A percentile compares a stretch with the other conserved stretches of the same genome.
phyloP scores from a whole-genome alignment of 192 early-diverging fungal genomes.

The Coemansia sp. region DNA sequence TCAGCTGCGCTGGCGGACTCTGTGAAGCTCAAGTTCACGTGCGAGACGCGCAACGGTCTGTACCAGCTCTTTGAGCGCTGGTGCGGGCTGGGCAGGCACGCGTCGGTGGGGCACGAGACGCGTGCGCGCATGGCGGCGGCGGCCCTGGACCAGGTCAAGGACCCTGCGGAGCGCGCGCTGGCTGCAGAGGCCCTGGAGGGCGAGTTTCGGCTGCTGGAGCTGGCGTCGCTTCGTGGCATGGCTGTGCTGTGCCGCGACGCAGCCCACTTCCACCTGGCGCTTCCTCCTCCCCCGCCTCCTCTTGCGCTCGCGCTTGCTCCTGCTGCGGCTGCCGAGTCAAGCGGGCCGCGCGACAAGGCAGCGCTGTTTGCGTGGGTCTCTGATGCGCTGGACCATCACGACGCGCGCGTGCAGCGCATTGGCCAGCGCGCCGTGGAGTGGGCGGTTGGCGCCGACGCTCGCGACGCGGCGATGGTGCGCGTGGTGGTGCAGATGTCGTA shows the following conservation, averaged over 20 bases:
- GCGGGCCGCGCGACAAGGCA: conserved; percentile 48
- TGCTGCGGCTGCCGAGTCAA: conserved; percentile 19
- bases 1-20: neutral
- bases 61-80: conserved; percentile 92
- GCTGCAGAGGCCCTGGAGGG: conserved; percentile 72
- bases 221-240: conserved; percentile 87
- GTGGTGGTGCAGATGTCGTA: conserved; percentile 48
- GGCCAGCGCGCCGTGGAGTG: conserved; percentile 50
- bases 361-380: conserved; percentile 49
- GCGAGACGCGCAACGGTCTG: conserved; percentile 73
- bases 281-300: no score
- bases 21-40: conserved; percentile 62
- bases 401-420: conserved; percentile 29
- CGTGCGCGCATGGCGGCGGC: conserved; percentile 70
- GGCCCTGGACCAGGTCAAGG: conserved; percentile 74
- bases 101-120: conserved; percentile 60
- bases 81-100: conserved; percentile 82
- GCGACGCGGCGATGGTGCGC: conserved; percentile 36
- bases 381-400: conserved; percentile 35
- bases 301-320: no score
- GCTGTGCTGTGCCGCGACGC: conserved; percentile 67
- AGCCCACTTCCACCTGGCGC: neutral
- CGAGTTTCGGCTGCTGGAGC: conserved; percentile 76
- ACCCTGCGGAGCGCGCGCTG: conserved; percentile 66
- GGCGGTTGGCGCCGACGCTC: conserved; percentile 30